Base-by-base conservation (phyloP, 305 asterid genomes). In the Fraxinus floribunda region DNA sequence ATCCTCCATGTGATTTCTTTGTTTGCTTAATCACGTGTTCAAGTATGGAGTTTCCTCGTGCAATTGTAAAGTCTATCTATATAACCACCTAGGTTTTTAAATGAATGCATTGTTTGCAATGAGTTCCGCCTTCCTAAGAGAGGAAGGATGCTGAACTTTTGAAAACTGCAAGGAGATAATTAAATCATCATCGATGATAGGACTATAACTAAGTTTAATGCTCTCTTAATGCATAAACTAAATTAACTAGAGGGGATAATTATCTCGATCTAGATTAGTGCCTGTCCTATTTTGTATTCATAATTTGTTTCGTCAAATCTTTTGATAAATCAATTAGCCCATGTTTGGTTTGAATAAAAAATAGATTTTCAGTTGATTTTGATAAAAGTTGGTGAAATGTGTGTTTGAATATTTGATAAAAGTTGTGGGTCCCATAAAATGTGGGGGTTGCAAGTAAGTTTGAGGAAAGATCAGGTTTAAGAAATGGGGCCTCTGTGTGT, bases 1-100 rank as follows among this genome's bases (percentile, higher is more conserved):
- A 86, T 80, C n/a, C 80, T 80, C 57, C 78, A 35, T 78, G 18
- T 4, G 22, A 78, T 44, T 22, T 36, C 78, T 72, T 44, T 20
- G 32, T 5, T 24, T n/a, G 13, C 75, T 0, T 35, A 38, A 7
- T 55, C 35, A 13, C 38, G 16, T 68, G n/a, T 68, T 68, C 7
- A 68, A 68, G n/a, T 29, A 68, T 68, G 75, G 11, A 68, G 38
- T 68, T 68, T 11, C 18, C 20, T 26, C 8, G 18, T 29, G 75
- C 38, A 68, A 68, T 29, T 68, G 35, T 68, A 10, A 1, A 68
- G 38, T 68, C 74, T 10, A 1, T 66, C 8, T 13, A 10, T 68
- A 68, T 68, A 11, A 68, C 38, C 20, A 4, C 18, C 35, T 68
- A 62, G 72, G 72, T 62, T 62, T 62, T 22, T 8, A 62, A 62